Evolutionary conservation across 768 basidiomycete genomes (phyloP).

Genomic region (Suillus variegatus): DNA sequence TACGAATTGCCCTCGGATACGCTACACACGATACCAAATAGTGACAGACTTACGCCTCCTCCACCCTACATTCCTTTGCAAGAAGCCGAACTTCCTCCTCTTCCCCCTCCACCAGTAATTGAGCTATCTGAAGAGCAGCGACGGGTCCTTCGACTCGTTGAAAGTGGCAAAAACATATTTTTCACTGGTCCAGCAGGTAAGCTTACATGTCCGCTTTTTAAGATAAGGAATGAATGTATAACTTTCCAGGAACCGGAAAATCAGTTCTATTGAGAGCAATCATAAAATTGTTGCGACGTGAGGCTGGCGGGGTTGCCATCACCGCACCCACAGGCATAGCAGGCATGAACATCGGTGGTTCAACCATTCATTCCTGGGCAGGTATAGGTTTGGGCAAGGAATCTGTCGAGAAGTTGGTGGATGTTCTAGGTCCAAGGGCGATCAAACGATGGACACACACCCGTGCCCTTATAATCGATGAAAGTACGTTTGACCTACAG

Average conservation of each 20-base stretch:
- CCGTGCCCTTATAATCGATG: conserved; percentile 67
- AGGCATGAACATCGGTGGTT: conserved; percentile 69
- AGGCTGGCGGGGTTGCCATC: conserved; percentile 44
- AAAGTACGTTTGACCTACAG: conserved; percentile 47
- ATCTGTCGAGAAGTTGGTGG: conserved; percentile 39
- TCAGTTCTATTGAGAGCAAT: conserved; percentile 68
- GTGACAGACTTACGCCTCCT: not conserved
- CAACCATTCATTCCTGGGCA: conserved; percentile 66
- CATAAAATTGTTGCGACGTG: conserved; percentile 43
- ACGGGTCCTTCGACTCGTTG: conserved; percentile 44
- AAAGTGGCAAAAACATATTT: conserved; percentile 61
- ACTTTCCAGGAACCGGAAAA: conserved; percentile 61
- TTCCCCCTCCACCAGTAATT: conserved; percentile 13
- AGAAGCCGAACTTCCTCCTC: conserved; percentile 7
- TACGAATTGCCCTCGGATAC: not conserved
- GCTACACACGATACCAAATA: not conserved
- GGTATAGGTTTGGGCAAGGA: conserved; percentile 66
- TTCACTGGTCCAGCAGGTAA: conserved; percentile 76
- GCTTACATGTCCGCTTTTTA: conserved; percentile 5
- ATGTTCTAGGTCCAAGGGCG: conserved; percentile 30
- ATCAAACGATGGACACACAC: conserved; percentile 52
- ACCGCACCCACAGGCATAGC: conserved; percentile 71
- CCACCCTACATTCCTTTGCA: not conserved
- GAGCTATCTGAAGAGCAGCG: conserved; percentile 42
- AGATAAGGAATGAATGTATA: not conserved